These are phyloP conservation scores for Gypsophila paniculata DNA, from an alignment of 179 eudicot species.

Conservation along the genomic window DNA sequence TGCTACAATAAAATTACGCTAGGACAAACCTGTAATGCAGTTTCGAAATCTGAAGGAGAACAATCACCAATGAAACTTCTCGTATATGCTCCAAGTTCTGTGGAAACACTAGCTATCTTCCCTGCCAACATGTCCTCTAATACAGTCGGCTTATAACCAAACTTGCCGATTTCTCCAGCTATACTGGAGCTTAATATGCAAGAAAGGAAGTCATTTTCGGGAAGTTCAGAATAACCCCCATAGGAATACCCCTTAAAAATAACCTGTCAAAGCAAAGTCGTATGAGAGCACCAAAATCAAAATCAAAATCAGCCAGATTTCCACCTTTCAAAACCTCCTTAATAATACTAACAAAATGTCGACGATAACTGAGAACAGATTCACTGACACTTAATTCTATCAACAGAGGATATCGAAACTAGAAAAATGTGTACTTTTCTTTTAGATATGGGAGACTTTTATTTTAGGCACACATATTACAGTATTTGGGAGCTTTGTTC, in stretches of 20 bases:
- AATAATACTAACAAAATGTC: not conserved
- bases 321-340: not conserved
- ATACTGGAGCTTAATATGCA: slow-evolving; percentile 69
- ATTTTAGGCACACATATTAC: not conserved
- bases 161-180: slow-evolving; percentile 78
- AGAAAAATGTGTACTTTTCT: too few relatives aligned
- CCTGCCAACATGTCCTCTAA: slow-evolving; percentile 82
- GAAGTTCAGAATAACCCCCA: slow-evolving; percentile 79
- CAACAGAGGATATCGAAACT: too few relatives aligned
- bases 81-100: slow-evolving; percentile 68
- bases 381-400: not conserved
- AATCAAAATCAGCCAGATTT: not conserved
- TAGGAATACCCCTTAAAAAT: slow-evolving; percentile 72
- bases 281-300: slow-evolving; percentile 1
- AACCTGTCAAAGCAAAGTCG: slow-evolving; percentile 47
- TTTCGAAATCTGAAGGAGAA: slow-evolving; percentile 88
- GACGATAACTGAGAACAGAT: not conserved
- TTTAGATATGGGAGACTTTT: not conserved
- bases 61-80: slow-evolving; percentile 79
- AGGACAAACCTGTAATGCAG: slow-evolving; percentile 70
- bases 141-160: slow-evolving; percentile 75
- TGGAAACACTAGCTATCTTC: slow-evolving; percentile 69
- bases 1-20: not conserved
- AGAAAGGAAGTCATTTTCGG: slow-evolving; percentile 68
- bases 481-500: not conserved